Evolutionary conservation across 371 early-diverging fungal species (phyloP).

Genomic region (Apophysomyces trapeziformis): DNA sequence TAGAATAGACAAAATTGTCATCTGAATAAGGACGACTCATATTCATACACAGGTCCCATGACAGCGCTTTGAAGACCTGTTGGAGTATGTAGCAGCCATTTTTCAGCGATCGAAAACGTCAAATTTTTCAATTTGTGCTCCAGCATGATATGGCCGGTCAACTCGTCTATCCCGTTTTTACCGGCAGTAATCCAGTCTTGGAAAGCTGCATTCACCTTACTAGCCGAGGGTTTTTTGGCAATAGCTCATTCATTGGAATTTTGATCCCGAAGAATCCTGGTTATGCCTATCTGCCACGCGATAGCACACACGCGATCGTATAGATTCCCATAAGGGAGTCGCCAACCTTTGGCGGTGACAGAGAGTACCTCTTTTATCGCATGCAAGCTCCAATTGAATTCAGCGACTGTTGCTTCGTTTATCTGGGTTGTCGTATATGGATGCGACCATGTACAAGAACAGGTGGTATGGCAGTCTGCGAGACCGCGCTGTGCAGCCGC

Average conservation of each 20-base stretch:
- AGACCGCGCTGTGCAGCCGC: conserved; percentile 50
- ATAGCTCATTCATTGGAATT: conserved; percentile 54
- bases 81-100: conserved; percentile 51
- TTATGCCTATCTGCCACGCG: conserved; percentile 52
- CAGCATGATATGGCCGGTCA: conserved; percentile 51
- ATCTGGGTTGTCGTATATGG: conserved; percentile 56
- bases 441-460: conserved; percentile 66
- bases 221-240: conserved; percentile 38
- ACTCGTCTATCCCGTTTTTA: conserved; percentile 33
- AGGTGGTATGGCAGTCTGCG: conserved; percentile 50
- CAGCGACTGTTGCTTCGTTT: conserved; percentile 59
- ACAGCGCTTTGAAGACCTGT: conserved; percentile 45
- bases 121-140: conserved; percentile 54
- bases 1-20: conserved; percentile 39
- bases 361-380: conserved; percentile 61
- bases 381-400: conserved; percentile 56
- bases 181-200: conserved; percentile 40
- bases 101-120: conserved; percentile 51
- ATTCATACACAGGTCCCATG: conserved; percentile 53
- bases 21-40: conserved; percentile 57
- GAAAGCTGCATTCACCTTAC: conserved; percentile 43
- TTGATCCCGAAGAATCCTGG: conserved; percentile 48
- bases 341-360: conserved; percentile 55
- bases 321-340: conserved; percentile 60
- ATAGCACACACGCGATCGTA: conserved; percentile 61